Conservation (phyloP, 768 basidiomycete species). For the Dioszegia hungarica region DNA sequence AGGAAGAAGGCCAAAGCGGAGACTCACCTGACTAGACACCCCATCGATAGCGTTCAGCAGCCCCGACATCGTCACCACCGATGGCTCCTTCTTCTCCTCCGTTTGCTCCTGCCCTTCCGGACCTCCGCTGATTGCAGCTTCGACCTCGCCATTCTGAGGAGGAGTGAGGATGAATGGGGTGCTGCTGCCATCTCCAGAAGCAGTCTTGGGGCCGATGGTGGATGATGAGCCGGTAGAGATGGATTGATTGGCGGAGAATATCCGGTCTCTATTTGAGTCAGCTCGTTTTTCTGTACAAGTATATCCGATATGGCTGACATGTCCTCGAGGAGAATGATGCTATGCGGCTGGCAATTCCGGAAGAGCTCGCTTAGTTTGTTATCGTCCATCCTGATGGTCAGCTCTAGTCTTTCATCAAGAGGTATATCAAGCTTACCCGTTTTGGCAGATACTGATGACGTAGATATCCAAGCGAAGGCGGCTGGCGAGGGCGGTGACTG, state of each 20-base stretch:
- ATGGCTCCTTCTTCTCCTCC: conserved; percentile 7
- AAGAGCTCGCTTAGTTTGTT: conserved; percentile 78
- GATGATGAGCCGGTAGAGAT: not conserved
- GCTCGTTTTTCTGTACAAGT: not conserved
- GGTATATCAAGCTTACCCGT: conserved; percentile 24
- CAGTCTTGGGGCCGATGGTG: no score
- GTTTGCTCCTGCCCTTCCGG: not conserved
- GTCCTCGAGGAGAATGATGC: conserved; percentile 83
- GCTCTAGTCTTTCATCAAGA: not conserved
- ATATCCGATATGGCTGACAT: conserved; percentile 50
- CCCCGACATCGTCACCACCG: conserved; percentile 37
- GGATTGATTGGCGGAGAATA: not conserved
- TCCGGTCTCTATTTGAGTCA: not conserved
- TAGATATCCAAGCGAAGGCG: conserved; percentile 87
- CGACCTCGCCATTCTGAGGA: not conserved
- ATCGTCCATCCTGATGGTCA: conserved; percentile 54
- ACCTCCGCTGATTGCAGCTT: not conserved
- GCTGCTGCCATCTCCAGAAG: not conserved
- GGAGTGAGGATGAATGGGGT: not conserved
- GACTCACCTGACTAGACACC: conserved; percentile 25
- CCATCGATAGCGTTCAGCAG: conserved; percentile 39
- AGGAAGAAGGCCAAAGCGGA: conserved; percentile 55
- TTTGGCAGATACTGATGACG: conserved; percentile 55
- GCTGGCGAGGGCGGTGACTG: conserved; percentile 70
- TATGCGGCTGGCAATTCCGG: conserved; percentile 77